Conservation (phyloP, 1,284 basidiomycete species). For the Cerioporus squamosus region DNA sequence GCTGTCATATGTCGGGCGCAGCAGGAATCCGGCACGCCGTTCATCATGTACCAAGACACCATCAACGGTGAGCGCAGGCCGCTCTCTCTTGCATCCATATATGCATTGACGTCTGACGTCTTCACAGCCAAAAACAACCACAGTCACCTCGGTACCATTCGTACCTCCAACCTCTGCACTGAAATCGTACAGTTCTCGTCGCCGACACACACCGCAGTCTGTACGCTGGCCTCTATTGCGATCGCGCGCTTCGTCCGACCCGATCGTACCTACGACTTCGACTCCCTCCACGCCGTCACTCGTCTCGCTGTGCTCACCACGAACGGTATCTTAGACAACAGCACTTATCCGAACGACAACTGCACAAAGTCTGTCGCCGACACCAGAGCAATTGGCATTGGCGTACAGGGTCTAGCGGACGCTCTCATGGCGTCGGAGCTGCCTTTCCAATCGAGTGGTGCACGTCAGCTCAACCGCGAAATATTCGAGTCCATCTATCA, state of each 20-base stretch:
- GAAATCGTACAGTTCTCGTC: not conserved
- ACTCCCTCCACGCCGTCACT: not conserved
- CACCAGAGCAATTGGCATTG: not conserved
- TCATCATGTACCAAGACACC: not conserved
- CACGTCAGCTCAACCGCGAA: not conserved
- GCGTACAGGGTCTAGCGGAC: not conserved
- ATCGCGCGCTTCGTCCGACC: not conserved
- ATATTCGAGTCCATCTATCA: not conserved
- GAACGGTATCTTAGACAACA: not conserved
- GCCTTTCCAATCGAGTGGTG: not conserved
- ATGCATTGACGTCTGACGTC: not conserved
- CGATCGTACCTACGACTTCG: not conserved
- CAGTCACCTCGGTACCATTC: not conserved
- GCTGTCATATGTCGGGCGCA: not conserved
- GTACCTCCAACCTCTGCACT: not conserved
- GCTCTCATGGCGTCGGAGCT: not conserved
- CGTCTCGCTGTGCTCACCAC: not conserved
- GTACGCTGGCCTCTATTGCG: not conserved
- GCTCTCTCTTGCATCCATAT: not conserved
- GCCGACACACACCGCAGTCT: not conserved
- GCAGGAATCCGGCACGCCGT: not conserved
- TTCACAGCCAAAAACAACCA: not conserved
- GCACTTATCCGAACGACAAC: not conserved
- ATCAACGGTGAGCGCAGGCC: not conserved
- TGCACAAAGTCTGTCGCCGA: not conserved